Percentiles rank a stretch among this genome's conserved stretches.
phyloP scores from a whole-genome alignment of 345 rosid genomes.

The Pugionium cornutum region DNA sequence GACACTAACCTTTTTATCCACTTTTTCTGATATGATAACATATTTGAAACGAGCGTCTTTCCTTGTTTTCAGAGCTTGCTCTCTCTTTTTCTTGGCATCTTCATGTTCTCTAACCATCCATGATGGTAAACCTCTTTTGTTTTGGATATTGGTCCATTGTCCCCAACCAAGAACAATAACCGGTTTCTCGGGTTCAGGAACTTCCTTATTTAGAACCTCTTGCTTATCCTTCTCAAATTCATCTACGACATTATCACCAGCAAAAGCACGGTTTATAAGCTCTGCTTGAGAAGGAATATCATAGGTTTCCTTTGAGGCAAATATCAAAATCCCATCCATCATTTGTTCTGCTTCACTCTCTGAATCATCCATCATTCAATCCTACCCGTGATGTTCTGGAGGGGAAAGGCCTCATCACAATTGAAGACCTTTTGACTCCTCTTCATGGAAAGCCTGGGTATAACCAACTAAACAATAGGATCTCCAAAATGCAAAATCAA shows the following conservation, averaged over 20 bases:
- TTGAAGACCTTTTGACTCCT: conserved; percentile 67
- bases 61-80: conserved; percentile 71
- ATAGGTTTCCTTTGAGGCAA: conserved; percentile 50
- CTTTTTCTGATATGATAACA: conserved; percentile 79
- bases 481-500: conserved; percentile 45
- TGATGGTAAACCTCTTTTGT: conserved; percentile 75
- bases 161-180: conserved; percentile 89
- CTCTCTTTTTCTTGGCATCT: conserved; percentile 63
- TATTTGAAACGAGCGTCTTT: conserved; percentile 80
- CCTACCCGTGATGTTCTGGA: conserved; percentile 80
- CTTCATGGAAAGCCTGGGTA: conserved; percentile 64
- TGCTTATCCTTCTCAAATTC: conserved; percentile 76
- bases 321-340: conserved; percentile 76
- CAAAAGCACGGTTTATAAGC: conserved; percentile 80
- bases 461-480: conserved; percentile 56
- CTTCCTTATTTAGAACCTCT: conserved; percentile 67
- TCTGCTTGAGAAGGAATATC: conserved; percentile 90
- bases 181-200: conserved; percentile 84
- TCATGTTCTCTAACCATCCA: conserved; percentile 83
- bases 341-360: conserved; percentile 63
- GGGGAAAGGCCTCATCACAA: conserved; percentile 57
- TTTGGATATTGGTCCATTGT: conserved; percentile 76
- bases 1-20: conserved; percentile 74
- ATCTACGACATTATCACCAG: conserved; percentile 85
- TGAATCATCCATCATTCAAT: conserved; percentile 60